Conservation (phyloP, 129 eudicot species). For the Arctium minus region DNA sequence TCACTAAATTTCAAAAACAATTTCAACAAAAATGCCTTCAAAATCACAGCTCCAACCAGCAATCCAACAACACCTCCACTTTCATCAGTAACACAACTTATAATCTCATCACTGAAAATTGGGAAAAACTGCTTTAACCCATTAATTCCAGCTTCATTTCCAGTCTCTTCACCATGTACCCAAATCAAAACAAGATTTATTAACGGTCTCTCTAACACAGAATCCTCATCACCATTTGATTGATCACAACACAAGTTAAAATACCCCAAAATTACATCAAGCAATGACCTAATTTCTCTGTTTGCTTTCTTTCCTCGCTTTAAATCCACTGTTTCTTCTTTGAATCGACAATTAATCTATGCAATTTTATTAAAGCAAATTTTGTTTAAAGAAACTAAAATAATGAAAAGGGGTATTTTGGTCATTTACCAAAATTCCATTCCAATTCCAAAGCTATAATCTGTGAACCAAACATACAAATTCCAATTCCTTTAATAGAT, state of each 20-base stretch:
- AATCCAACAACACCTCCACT: constrained; percentile 35
- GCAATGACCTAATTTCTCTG: constrained; percentile 46
- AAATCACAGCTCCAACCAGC: constrained; percentile 58
- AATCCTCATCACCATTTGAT: constrained; percentile 25
- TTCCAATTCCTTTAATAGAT: no score
- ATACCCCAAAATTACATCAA: constrained; percentile 55
- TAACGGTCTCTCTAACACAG: constrained; percentile 47
- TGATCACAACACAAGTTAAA: constrained; percentile 39
- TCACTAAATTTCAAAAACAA: constrained; percentile 40
- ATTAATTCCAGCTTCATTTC: not conserved
- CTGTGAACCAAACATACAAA: no score
- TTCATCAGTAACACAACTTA: constrained; percentile 30
- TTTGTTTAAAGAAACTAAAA: no score
- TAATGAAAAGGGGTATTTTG: no score
- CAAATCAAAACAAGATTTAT: constrained; percentile 50
- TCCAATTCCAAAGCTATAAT: no score
- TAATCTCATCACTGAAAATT: constrained; percentile 36
- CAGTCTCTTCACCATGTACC: constrained; percentile 32
- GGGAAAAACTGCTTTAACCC: constrained; percentile 48
- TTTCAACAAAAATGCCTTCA: constrained; percentile 55
- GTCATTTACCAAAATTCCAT: no score
- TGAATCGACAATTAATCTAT: constrained; percentile 31
- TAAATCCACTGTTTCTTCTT: constrained; percentile 37
- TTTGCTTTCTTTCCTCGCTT: constrained; percentile 50
- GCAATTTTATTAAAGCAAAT: constrained; percentile 6